phyloP scores from a whole-genome alignment of 2,329 filamentous ascomycete genomes.

The Cercospora sp. region DNA sequence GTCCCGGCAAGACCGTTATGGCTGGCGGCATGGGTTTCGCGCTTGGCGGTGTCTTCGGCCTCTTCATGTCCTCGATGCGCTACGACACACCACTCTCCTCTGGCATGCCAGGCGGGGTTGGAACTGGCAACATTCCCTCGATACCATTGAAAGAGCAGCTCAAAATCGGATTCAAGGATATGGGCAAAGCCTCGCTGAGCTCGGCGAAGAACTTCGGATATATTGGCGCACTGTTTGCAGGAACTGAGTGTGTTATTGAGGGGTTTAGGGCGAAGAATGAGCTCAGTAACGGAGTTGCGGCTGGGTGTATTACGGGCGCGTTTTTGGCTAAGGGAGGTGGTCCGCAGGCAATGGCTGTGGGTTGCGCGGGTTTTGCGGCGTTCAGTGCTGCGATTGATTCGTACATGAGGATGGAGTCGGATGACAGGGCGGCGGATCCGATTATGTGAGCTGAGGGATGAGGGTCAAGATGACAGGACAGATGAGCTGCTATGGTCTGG shows the following conservation, averaged over 20 bases:
- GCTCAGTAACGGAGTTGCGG: constrained; percentile 78
- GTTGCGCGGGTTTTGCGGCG: constrained; percentile 89
- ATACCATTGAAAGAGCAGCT: constrained; percentile 85
- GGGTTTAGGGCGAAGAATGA: constrained; percentile 93
- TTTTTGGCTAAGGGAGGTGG: constrained; percentile 83
- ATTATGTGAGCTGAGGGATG: constrained; percentile 34
- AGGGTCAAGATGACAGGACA: background rate
- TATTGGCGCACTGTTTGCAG: constrained; percentile 85
- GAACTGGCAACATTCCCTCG: constrained; percentile 48
- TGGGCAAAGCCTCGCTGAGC: constrained; percentile 79
- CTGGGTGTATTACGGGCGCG: constrained; percentile 88
- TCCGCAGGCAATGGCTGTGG: constrained; percentile 81
- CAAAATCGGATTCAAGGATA: constrained; percentile 84
- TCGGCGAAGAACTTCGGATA: constrained; percentile 94
- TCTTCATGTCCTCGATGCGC: constrained; percentile 99
- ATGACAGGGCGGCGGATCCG: constrained; percentile 40
- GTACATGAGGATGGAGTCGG: constrained; percentile 74
- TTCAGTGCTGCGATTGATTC: constrained; percentile 90
- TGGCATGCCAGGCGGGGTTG: constrained; percentile 50
- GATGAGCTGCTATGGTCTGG: background rate
- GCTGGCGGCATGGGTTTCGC: constrained; percentile 92
- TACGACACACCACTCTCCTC: constrained; percentile 87
- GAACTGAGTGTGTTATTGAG: constrained; percentile 95
- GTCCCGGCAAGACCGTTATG: constrained; percentile 82
- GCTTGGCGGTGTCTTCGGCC: constrained; percentile 87